Base-by-base conservation (phyloP, 345 rosid genomes). In the Hypericum androsaemum region DNA sequence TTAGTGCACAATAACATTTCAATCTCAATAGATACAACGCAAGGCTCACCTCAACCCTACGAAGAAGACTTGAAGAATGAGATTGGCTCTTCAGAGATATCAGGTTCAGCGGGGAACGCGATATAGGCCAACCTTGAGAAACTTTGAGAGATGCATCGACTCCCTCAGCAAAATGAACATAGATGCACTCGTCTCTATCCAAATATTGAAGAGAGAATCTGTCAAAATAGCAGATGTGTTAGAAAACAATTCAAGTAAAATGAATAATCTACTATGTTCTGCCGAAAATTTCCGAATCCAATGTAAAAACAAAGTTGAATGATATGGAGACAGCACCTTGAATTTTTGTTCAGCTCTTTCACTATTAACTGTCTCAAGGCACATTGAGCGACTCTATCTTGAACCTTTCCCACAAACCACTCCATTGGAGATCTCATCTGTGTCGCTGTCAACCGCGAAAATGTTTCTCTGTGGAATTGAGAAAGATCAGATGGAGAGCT, bases 121-220 rank as follows among this genome's bases (percentile, higher is more conserved):
- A 50, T 10, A 75, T 41, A 12, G 97, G 97, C 95, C 97, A 88
- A 64, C 83, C 92, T 37, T 73, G 82, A 60, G 80, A 57, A 7
- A 75, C 66, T 64, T 79, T 76, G 58, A 85, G 49, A 64, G 74
- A 60, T 12, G 80, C 88, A 71, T 85, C 80, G 56, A 86, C 56
- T 59, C 76, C 78, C 47, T 81, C 77, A 46, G 64, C 66, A 66
- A 79, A 64, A 65, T 79, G 92, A 70, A 76, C 92, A 43, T 70
- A 58, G 44, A 85, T 43, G 39, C 66, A 80, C 66, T 77, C 89
- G 63, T 85, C 87, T 70, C 63, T 72, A 47, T 81, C 89, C 45
- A 72, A 50, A 66, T 81, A 89, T 75, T 86, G 88, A 16, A 75
- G 68, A 0, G 79, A 75, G 68, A 83, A 76, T 78, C 90, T 86